phyloP scores from a whole-genome alignment of 257 asterid species.

The Perilla frutescens region DNA sequence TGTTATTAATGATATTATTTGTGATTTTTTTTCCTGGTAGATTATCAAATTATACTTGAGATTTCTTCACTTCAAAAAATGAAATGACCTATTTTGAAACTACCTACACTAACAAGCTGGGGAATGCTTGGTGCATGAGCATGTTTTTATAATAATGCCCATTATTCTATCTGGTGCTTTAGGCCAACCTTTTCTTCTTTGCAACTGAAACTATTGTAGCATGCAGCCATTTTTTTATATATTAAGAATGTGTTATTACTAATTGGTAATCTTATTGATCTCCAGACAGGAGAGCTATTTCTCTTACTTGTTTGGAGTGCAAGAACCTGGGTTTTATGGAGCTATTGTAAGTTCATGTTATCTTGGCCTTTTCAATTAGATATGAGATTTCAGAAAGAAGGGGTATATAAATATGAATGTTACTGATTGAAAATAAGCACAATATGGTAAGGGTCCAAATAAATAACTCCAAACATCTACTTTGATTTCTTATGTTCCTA shows the following conservation, averaged over 20 bases:
- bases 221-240: constrained; percentile 18
- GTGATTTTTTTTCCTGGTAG: not conserved
- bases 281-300: constrained; percentile 96
- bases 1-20: constrained; percentile 4
- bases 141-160: constrained; percentile 1
- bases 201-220: constrained; percentile 13
- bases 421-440: constrained; percentile 13
- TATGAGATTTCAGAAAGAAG: constrained; percentile 11
- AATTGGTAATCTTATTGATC: constrained; percentile 33
- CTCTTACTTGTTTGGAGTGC: constrained; percentile 96
- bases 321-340: constrained; percentile 94
- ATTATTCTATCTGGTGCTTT: not conserved
- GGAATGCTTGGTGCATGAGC: not conserved
- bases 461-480: constrained; percentile 16
- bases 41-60: not conserved
- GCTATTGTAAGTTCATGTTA: constrained; percentile 75
- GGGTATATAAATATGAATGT: constrained; percentile 10
- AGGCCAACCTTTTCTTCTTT: not conserved
- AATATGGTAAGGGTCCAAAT: constrained; percentile 21
- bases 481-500: not conserved
- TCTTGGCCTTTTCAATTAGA: constrained; percentile 25
- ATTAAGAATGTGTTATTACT: constrained; percentile 34
- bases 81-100: constrained; percentile 4
- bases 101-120: constrained; percentile 23
- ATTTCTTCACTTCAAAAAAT: not conserved